Evolutionary conservation across 257 asterid genomes (phyloP), one percentile per base, ranked within the genome.

Genomic region (Pogostemon cablin): DNA sequence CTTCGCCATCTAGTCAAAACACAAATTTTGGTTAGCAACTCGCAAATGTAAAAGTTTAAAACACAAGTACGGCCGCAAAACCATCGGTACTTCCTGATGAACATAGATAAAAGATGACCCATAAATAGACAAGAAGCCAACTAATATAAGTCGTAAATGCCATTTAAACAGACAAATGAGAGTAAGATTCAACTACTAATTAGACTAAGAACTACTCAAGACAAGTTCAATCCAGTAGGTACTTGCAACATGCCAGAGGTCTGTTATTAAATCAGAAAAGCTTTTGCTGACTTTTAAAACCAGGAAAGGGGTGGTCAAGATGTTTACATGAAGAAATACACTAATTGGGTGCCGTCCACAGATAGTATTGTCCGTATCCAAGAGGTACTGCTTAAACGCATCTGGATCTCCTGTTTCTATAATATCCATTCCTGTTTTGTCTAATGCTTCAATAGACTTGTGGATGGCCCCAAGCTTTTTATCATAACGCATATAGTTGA

Each of bases 291-390:
- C 32, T 25, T 25, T 25, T 25, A 25, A 25, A 25, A 25, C 32
- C 32, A 58, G 9, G n/a, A 35, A 41, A 55, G 40, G 37, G 73
- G 66, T 54, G 58, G 75, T 53, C 9, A 78, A 85, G 80, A 79
- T 32, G 54, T 17, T 86, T 87, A 91, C 99, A 71, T 93, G 98
- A 76, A 93, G 97, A 71, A 93, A 91, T 67, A 93, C 98, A 57
- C 96, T 85, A 60, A 93, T 93, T 35, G 99, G 99, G 74, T 93
- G 96, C 2, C 98, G 95, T 34, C 99, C 99, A 72, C 99, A 93
- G 32, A 93, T 93, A 50, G 99, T 93, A 77, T 93, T 93, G 76
- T 89, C 93, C 2, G 99, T 93, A 83, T 93, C 95, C 76, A 59
- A 64, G 63, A 93, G 88, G 75, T 93, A 93, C 74, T 84, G 80